phyloP scores from a whole-genome alignment of 345 rosid species.

The Eucalyptus sp. region DNA sequence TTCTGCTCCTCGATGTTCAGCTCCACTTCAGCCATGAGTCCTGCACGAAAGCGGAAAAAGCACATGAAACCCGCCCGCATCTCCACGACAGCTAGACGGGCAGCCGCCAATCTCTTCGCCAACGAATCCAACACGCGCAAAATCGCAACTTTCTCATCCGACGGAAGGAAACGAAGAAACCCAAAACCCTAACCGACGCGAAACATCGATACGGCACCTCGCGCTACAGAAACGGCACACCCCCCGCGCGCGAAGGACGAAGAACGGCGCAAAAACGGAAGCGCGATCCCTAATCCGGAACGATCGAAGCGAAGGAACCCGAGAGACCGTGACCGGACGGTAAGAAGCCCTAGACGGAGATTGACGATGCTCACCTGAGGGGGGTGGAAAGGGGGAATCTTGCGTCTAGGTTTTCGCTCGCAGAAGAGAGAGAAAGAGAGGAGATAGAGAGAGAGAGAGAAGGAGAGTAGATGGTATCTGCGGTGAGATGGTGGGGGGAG shows the following conservation, averaged over 20 bases:
- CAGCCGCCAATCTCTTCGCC: neutral
- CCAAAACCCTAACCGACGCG: neutral
- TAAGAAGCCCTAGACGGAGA: neutral
- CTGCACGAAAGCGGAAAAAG: neutral
- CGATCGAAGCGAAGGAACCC: neutral
- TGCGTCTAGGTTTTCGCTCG: neutral
- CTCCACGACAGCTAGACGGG: neutral
- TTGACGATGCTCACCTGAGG: neutral
- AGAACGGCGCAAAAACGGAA: neutral
- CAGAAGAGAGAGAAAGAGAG: neutral
- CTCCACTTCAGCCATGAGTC: constrained; percentile 1
- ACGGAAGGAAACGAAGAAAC: neutral
- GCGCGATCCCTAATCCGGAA: neutral
- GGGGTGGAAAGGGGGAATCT: neutral
- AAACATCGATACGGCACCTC: neutral
- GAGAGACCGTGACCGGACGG: neutral
- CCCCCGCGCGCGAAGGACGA: neutral
- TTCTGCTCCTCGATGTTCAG: neutral
- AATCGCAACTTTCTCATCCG: neutral
- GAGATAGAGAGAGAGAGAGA: neutral
- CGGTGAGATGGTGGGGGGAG: neutral
- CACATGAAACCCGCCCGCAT: neutral
- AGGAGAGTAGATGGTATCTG: neutral
- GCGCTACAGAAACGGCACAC: too few relatives aligned
- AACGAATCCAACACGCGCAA: neutral